Conservation (phyloP, 306 rosid genomes). For the Acacia melanoxylon region DNA sequence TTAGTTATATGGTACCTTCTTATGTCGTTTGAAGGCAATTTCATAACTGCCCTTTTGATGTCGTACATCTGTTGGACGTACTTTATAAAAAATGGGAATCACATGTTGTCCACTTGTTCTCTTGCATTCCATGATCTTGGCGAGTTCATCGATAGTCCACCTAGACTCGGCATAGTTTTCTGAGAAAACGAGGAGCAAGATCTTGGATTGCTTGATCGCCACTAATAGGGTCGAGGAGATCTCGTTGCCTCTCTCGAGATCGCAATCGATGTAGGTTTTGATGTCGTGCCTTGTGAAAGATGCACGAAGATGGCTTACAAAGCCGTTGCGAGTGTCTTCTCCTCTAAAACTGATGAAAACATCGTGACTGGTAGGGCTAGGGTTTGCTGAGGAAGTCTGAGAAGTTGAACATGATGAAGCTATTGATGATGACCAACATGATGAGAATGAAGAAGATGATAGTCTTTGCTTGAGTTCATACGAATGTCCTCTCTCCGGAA, state of each 20-base stretch:
- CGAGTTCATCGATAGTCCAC: too few species aligned
- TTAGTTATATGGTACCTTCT: too few species aligned
- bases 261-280: neutral
- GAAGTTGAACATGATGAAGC: neutral
- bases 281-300: neutral
- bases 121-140: too few species aligned
- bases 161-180: too few species aligned
- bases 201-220: neutral
- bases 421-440: neutral
- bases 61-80: too few species aligned
- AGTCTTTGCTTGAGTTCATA: too few species aligned
- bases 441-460: neutral
- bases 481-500: too few species aligned
- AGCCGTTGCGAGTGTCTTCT: neutral
- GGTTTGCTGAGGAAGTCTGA: neutral
- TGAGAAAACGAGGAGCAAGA: neutral
- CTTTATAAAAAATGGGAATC: too few species aligned
- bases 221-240: neutral
- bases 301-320: neutral
- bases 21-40: too few species aligned
- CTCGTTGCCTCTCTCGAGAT: neutral
- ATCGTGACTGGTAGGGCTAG: neutral
- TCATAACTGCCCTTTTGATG: too few species aligned
- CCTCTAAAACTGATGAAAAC: slow-evolving; percentile 8
- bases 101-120: too few species aligned